phyloP scores from a whole-genome alignment of 495 filamentous ascomycete genomes.

The Podospora tetraspora region DNA sequence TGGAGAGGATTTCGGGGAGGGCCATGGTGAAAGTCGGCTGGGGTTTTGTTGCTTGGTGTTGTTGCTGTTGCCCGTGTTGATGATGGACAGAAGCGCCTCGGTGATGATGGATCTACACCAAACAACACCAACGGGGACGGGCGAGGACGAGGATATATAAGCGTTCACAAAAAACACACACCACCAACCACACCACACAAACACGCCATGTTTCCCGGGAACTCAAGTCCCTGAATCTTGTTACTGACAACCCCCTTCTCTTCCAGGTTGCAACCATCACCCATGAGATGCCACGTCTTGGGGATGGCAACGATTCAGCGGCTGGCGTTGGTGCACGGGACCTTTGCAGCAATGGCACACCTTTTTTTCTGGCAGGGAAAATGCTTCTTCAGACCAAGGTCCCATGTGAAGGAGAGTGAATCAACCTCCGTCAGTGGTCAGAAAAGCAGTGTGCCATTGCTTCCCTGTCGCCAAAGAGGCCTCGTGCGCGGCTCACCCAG shows the following conservation, averaged over 20 bases:
- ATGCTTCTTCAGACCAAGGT: background rate
- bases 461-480: background rate
- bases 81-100: background rate
- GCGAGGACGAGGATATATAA: background rate
- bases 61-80: background rate
- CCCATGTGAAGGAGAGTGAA: background rate
- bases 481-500: background rate
- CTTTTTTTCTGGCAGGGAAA: background rate
- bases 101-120: background rate
- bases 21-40: slow-evolving; percentile 32
- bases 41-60: background rate
- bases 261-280: background rate
- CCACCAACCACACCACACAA: background rate
- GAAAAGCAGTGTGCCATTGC: background rate
- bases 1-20: slow-evolving; percentile 34
- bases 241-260: background rate
- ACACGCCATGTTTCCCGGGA: background rate
- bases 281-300: background rate
- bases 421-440: background rate
- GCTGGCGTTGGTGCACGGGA: background rate
- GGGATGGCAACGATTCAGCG: no score
- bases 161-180: background rate
- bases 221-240: background rate
- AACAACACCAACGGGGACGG: background rate
- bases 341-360: background rate